These are phyloP conservation scores for Geoglossum cookeanum DNA, from an alignment of 2,329 filamentous ascomycete genomes.

Conservation along the genomic window DNA sequence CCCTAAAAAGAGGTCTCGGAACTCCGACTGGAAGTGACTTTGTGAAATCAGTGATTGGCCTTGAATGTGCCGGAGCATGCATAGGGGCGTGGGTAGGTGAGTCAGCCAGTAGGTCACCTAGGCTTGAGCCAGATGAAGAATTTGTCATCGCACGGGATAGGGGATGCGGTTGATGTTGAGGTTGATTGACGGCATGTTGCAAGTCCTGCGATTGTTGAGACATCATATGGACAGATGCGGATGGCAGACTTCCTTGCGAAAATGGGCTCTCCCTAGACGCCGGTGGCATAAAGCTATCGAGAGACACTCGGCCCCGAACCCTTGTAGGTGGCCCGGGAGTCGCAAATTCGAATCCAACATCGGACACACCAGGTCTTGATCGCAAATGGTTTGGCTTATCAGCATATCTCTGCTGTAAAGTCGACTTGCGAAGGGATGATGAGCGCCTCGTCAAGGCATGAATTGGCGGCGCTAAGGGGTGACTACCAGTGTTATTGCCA, in stretches of 20 bases:
- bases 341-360: conserved; percentile 29
- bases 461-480: conserved; percentile 26
- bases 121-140: conserved; percentile 64
- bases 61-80: conserved; percentile 34
- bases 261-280: conserved; percentile 46
- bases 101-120: conserved; percentile 46
- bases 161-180: conserved; percentile 45
- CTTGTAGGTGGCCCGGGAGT: conserved; percentile 36
- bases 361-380: conserved; percentile 15
- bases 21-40: conserved; percentile 56
- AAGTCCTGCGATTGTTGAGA: conserved; percentile 15
- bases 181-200: conserved; percentile 10
- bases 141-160: conserved; percentile 73
- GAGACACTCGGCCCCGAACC: conserved; percentile 50
- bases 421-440: conserved; percentile 68
- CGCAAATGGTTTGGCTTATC: conserved; percentile 39
- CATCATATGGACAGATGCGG: conserved; percentile 33
- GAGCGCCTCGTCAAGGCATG: conserved; percentile 45
- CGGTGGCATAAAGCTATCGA: conserved; percentile 58
- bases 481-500: conserved; percentile 11
- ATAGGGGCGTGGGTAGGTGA: conserved; percentile 43
- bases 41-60: conserved; percentile 40
- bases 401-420: conserved; percentile 63
- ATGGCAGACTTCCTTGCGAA: conserved; percentile 33
- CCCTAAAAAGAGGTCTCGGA: conserved; percentile 26